Conservation (phyloP, 306 rosid species). For the Albizia julibrissin region DNA sequence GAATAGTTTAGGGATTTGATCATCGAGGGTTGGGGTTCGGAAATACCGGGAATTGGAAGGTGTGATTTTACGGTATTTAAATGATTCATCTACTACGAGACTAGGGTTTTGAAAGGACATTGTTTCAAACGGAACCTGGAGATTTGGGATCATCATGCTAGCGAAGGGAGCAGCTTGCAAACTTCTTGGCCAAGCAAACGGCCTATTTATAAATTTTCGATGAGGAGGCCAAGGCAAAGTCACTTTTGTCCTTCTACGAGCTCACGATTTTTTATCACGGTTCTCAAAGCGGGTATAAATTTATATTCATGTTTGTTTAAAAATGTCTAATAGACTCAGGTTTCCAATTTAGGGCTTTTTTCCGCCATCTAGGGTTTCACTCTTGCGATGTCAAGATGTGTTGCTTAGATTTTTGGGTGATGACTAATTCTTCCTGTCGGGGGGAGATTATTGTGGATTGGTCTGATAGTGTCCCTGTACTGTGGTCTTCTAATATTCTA, state of each 20-base stretch:
- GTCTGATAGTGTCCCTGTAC: no score
- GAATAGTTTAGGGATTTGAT: not conserved
- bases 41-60: not conserved
- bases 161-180: not conserved
- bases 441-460: no score
- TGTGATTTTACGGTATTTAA: not conserved
- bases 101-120: not conserved
- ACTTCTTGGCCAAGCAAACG: not conserved
- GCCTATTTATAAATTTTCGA: not conserved
- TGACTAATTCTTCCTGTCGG: no score
- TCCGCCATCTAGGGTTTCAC: no score
- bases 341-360: no score
- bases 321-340: no score
- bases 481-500: no score
- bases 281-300: no score
- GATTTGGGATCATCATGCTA: not conserved
- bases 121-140: not conserved
- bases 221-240: not conserved
- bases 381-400: no score
- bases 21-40: slow-evolving; percentile 27
- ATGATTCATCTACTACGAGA: not conserved
- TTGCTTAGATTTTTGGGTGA: no score
- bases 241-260: not conserved
- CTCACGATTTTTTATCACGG: not conserved
- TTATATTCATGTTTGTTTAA: not conserved